phyloP scores from a whole-genome alignment of 306 rosid genomes.

The Corylus americana region DNA sequence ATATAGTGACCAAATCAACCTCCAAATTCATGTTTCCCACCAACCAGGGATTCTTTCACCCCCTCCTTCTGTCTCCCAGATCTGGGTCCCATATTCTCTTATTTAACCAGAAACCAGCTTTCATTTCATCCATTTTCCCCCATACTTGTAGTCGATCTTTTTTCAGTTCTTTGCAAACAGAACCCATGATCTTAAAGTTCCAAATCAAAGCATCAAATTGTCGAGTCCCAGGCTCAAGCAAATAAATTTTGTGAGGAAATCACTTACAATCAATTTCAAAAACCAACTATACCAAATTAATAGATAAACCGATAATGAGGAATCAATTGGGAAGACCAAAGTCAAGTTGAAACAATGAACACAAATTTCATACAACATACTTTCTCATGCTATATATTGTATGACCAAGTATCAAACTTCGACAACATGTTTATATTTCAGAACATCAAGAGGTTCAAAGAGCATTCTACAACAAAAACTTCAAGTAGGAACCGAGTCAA shows the following conservation, averaged over 20 bases:
- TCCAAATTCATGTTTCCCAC: neutral
- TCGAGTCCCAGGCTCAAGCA: neutral
- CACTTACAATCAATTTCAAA: neutral
- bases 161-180: neutral
- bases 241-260: neutral
- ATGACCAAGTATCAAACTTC: slow-evolving; percentile 1
- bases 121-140: slow-evolving; percentile 4
- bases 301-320: neutral
- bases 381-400: neutral
- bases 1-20: neutral
- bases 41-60: neutral
- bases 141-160: neutral
- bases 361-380: slow-evolving; percentile 1
- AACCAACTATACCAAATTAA: neutral
- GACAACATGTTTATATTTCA: slow-evolving; percentile 22
- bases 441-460: slow-evolving; percentile 88
- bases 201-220: neutral
- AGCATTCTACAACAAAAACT: slow-evolving; percentile 78
- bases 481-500: slow-evolving; percentile 84
- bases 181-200: neutral
- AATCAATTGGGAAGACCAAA: slow-evolving; percentile 7
- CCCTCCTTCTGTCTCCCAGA: neutral
- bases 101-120: neutral
- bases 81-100: neutral
- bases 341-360: slow-evolving; percentile 3